Base-by-base conservation (phyloP, 2,329 filamentous ascomycete species). In the Ophiocordyceps australis region DNA sequence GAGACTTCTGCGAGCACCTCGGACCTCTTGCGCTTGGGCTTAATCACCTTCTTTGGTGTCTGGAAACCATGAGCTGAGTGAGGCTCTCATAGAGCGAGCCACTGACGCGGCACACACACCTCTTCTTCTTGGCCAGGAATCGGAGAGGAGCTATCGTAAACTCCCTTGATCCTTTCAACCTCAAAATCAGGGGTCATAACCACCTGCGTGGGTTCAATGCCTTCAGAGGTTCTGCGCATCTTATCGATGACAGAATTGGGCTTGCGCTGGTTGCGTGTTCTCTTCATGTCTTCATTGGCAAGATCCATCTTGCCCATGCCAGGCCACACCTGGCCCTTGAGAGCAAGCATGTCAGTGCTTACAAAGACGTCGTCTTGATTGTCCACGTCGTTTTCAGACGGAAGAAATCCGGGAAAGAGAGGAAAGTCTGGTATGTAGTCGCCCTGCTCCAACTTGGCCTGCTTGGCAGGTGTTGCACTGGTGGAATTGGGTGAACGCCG, bases 301-400 rank as follows among this genome's bases (percentile, higher is more conserved):
- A 79, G 71, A 46, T 86, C 79, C 42, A 85, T 83, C n/a, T 81
- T 61, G 27, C 68, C 65, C 78, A 85, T 85, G 12, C 79, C 79
- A 3, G 74, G 73, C 61, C 73, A 82, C 24, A 69, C 55, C n/a
- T 74, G 55, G 3, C 78, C 78, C 45, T 85, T 85, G 27, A 83
- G 58, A 9, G 47, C 42, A 32, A 54, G 33, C 32, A 42, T 45
- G 16, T 54, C 50, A 17, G 35, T 29, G 17, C 30, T 32, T 3
- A 29, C 24, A 11, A 37, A 30, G 14, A 38, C 34, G 5, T 46
- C 45, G 5, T 50, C 47, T 9, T 31, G 38, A 11, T 35, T 17
- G 10, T 43, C 43, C 7, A 28, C 19, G n/a, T 50, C 42, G 20
- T 44, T 35, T 6, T 45, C 40, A 2, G 42, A 35, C 5, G 38